These are phyloP conservation scores for Boletus rubescentipes DNA, from an alignment of 768 basidiomycete species.

Conservation along the genomic window DNA sequence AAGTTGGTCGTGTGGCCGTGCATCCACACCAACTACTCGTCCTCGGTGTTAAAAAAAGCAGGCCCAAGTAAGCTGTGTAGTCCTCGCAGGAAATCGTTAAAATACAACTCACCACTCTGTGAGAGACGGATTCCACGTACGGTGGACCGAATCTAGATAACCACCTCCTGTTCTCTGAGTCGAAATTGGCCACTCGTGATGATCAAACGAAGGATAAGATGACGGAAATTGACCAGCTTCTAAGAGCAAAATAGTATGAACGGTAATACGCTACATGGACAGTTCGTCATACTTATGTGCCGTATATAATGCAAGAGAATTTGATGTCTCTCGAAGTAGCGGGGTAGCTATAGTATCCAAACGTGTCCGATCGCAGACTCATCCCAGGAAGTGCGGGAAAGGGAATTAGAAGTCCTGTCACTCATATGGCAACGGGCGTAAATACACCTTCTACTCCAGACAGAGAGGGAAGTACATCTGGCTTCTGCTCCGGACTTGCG, in stretches of 20 bases:
- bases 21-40: background rate
- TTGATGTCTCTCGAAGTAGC: background rate
- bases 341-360: slow-evolving; percentile 17
- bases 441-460: slow-evolving; percentile 19
- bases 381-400: slow-evolving; percentile 6
- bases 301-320: slow-evolving; percentile 9
- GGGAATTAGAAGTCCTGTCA: slow-evolving; percentile 18
- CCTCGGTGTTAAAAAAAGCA: slow-evolving; percentile 1
- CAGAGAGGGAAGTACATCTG: slow-evolving; percentile 10
- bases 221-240: slow-evolving; percentile 23
- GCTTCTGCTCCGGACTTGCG: slow-evolving; percentile 30
- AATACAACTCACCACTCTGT: slow-evolving; percentile 1
- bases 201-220: background rate
- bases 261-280: slow-evolving; percentile 24
- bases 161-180: no score
- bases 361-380: slow-evolving; percentile 9
- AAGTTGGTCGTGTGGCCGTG: background rate
- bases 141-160: no score
- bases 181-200: no score
- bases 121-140: background rate
- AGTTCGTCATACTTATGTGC: slow-evolving; percentile 5
- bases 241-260: slow-evolving; percentile 28
- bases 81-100: slow-evolving; percentile 8
- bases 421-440: slow-evolving; percentile 31
- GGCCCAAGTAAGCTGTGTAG: slow-evolving; percentile 1